Percentiles rank a stretch among this genome's conserved stretches.
These are phyloP conservation scores for Puccinia hordei DNA, from an alignment of 1,284 basidiomycete species.

Conservation along the genomic window DNA sequence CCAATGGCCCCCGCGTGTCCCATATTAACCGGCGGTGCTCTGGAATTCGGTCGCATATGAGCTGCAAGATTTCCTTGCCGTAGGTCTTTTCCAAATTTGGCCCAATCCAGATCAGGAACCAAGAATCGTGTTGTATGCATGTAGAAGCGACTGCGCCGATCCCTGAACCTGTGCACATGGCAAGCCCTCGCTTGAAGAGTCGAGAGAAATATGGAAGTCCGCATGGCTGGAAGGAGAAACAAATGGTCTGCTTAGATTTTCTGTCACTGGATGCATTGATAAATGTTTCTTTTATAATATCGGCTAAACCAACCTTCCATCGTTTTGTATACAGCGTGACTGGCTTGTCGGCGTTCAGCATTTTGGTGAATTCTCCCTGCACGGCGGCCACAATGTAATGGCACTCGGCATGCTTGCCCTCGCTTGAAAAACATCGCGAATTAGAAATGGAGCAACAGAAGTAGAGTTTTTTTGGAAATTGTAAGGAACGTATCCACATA, in stretches of 20 bases:
- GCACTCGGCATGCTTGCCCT: conserved; percentile 69
- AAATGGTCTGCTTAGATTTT: neutral
- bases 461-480: too few species aligned
- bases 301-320: conserved; percentile 6
- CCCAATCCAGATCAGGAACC: conserved; percentile 71
- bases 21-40: conserved; percentile 71
- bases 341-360: conserved; percentile 70
- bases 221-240: conserved; percentile 65
- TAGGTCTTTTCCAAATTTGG: conserved; percentile 67
- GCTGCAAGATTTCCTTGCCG: conserved; percentile 70
- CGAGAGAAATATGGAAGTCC: conserved; percentile 76
- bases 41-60: conserved; percentile 69
- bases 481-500: neutral
- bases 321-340: conserved; percentile 54
- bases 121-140: conserved; percentile 70
- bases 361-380: conserved; percentile 69
- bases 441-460: too few species aligned
- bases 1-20: conserved; percentile 71
- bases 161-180: conserved; percentile 75
- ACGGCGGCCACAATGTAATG: conserved; percentile 77
- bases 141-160: conserved; percentile 74
- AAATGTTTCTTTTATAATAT: neutral
- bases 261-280: neutral
- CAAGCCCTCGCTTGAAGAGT: conserved; percentile 72
- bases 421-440: conserved; percentile 60